phyloP scores from a whole-genome alignment of 2,329 filamentous ascomycete species.

The Huntiella omanensis region DNA sequence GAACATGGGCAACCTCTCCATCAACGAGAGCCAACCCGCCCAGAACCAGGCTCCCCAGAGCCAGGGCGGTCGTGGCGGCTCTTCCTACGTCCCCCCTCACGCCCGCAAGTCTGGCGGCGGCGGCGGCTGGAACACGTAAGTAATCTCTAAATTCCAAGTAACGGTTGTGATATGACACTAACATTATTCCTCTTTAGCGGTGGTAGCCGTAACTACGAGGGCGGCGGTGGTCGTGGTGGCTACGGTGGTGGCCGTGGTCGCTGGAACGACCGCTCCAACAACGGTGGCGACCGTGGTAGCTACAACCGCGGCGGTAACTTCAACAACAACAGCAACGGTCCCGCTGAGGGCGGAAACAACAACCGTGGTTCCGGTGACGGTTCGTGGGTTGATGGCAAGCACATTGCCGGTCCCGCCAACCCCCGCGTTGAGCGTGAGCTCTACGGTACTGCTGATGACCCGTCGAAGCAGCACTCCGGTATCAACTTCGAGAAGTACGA shows the following conservation, averaged over 20 bases:
- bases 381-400: conserved; percentile 93
- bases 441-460: conserved; percentile 79
- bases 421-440: conserved; percentile 84
- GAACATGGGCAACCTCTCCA: conserved; percentile 54
- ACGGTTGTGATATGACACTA: not conserved
- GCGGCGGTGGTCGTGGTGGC: conserved; percentile 25
- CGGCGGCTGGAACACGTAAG: conserved; percentile 37
- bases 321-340: conserved; percentile 12
- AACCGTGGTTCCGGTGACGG: conserved; percentile 79
- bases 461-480: conserved; percentile 86
- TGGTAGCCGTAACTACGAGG: conserved; percentile 17
- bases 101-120: conserved; percentile 39
- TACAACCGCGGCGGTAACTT: conserved; percentile 15
- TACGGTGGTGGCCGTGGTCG: conserved; percentile 15
- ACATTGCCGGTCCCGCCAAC: conserved; percentile 77
- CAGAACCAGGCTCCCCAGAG: conserved; percentile 15
- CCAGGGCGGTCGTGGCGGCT: conserved; percentile 25
- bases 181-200: not conserved
- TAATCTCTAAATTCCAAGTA: conserved; percentile 11
- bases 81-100: conserved; percentile 74
- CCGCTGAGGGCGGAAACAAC: conserved; percentile 15
- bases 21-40: conserved; percentile 15
- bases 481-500: conserved; percentile 99
- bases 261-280: conserved; percentile 20
- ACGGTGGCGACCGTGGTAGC: conserved; percentile 18